Conservation (phyloP, 352 stramenopile genomes). For the Saprolegnia diclina region DNA sequence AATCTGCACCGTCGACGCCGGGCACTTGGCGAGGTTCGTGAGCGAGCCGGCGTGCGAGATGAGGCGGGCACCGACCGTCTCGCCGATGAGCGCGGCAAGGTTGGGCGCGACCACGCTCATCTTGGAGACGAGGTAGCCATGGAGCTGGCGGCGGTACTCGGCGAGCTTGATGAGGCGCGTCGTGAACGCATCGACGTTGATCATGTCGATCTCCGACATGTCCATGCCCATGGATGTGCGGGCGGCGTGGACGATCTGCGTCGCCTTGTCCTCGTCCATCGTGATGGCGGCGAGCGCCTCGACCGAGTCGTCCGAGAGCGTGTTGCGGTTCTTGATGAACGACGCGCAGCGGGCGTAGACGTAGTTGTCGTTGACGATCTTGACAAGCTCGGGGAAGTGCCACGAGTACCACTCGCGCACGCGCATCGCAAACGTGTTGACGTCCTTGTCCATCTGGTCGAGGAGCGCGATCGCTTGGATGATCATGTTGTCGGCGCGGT, state of each 20-base stretch:
- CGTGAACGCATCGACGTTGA: conserved; percentile 99
- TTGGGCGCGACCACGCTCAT: conserved; percentile 99
- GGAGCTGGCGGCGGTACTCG: conserved; percentile 95
- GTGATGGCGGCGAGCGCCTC: conserved; percentile 90
- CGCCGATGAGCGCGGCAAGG: conserved; percentile 97
- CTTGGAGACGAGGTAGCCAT: conserved; percentile 94
- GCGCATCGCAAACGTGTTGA: conserved; percentile 99
- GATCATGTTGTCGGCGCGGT: conserved; percentile 99
- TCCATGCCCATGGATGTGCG: conserved; percentile 99
- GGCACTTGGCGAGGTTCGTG: conserved; percentile 98
- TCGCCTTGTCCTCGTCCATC: conserved; percentile 95
- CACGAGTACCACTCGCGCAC: conserved; percentile 99
- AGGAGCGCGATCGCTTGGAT: conserved; percentile 99
- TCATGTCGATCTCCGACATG: conserved; percentile 98
- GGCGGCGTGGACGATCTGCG: conserved; percentile 92
- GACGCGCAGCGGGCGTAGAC: conserved; percentile 96
- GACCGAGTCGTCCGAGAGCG: conserved; percentile 72
- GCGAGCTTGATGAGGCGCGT: conserved; percentile 97
- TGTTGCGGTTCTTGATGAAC: conserved; percentile 94
- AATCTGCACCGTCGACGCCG: conserved; percentile 99
- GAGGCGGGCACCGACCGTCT: conserved; percentile 97
- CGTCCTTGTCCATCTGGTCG: conserved; percentile 99
- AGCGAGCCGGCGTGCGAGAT: conserved; percentile 99
- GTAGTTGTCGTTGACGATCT: conserved; percentile 99
- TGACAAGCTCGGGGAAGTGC: conserved; percentile 99